These are phyloP conservation scores for Rhododendron ferrugineum DNA, from an alignment of 148 eudicot genomes.

Conservation along the genomic window DNA sequence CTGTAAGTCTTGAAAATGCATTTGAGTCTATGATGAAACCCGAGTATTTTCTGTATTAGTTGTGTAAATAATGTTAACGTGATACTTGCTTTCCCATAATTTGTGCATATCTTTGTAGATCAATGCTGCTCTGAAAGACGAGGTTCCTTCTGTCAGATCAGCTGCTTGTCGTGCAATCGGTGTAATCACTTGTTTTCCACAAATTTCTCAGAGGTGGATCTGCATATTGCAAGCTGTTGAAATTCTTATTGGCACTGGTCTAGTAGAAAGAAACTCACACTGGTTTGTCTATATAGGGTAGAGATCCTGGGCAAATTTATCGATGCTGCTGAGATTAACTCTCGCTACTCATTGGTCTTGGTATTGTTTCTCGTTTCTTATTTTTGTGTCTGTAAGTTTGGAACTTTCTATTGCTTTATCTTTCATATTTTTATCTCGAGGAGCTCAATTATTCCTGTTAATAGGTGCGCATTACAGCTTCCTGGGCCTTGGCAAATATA, in stretches of 20 bases:
- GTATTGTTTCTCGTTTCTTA: constrained; percentile 27
- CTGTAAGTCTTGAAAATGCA: constrained; percentile 43
- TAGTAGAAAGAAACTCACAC: neutral
- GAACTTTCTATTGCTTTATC: neutral
- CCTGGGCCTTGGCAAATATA: constrained; percentile 97
- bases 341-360: constrained; percentile 51
- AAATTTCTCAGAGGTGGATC: constrained; percentile 52
- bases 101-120: constrained; percentile 35
- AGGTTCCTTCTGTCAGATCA: constrained; percentile 79
- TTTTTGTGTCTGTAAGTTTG: constrained; percentile 3
- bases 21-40: neutral
- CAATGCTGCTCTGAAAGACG: constrained; percentile 62
- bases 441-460: neutral
- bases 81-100: neutral
- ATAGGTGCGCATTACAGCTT: constrained; percentile 89
- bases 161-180: constrained; percentile 99
- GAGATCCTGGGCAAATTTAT: constrained; percentile 64
- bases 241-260: neutral
- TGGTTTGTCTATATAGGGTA: constrained; percentile 44
- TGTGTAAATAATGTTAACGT: neutral
- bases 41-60: neutral
- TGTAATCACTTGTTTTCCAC: constrained; percentile 83
- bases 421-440: neutral
- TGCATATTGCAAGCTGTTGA: constrained; percentile 4
- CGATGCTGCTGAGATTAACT: constrained; percentile 56